Conservation (phyloP, 768 basidiomycete genomes). For the Gloeostereum incarnatum region DNA sequence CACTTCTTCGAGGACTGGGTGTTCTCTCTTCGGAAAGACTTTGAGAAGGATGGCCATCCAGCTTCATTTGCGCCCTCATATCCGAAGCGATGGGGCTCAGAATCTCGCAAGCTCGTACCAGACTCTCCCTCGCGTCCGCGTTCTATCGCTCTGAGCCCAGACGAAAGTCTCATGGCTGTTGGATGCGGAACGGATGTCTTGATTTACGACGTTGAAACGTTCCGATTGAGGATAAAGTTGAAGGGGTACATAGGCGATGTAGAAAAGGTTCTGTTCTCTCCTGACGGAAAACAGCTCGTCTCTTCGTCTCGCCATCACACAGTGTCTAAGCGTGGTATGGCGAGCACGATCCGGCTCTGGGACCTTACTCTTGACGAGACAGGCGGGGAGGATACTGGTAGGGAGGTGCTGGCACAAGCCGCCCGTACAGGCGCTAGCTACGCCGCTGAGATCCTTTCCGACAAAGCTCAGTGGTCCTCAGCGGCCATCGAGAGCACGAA, state of each 20-base stretch:
- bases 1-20: neutral
- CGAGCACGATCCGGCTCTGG: neutral
- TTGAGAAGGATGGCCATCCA: slow-evolving; percentile 1
- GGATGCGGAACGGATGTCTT: neutral
- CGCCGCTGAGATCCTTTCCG: neutral
- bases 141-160: neutral
- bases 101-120: neutral
- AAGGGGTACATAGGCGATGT: too few relatives aligned
- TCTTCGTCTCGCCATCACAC: neutral
- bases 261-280: neutral
- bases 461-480: neutral
- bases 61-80: neutral
- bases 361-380: too few relatives aligned
- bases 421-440: neutral
- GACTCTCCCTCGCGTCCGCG: neutral
- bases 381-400: neutral
- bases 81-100: slow-evolving; percentile 2
- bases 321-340: neutral
- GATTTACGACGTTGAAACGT: neutral
- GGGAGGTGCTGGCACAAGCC: neutral
- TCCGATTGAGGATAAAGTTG: neutral
- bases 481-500: neutral
- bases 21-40: neutral
- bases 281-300: neutral
- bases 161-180: slow-evolving; percentile 4